Percentiles rank a stretch among this genome's conserved stretches.
Conservation (phyloP, 495 filamentous ascomycete genomes). For the Oidiodendron maius region DNA sequence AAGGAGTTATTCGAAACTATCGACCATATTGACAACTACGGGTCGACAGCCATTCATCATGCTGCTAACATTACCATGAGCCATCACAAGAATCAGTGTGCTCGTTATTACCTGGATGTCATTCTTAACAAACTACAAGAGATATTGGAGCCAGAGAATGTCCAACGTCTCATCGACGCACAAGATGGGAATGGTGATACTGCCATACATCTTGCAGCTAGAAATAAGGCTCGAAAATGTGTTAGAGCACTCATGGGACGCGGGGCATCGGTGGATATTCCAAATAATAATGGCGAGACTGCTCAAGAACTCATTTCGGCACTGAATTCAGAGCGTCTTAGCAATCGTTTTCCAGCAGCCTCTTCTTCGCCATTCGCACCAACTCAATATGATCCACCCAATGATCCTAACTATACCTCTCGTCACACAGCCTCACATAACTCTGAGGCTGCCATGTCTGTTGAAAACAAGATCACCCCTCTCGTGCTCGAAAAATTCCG, state of each 20-base stretch:
- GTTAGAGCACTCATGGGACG: constrained; percentile 65
- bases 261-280: constrained; percentile 69
- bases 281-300: constrained; percentile 71
- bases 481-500: constrained; percentile 51
- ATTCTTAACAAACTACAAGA: constrained; percentile 80
- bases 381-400: constrained; percentile 24
- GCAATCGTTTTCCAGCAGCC: constrained; percentile 40
- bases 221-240: constrained; percentile 68
- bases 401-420: constrained; percentile 18
- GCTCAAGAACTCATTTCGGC: constrained; percentile 67
- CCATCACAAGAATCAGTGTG: constrained; percentile 72
- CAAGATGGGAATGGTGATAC: constrained; percentile 85
- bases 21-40: constrained; percentile 64
- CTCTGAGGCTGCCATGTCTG: constrained; percentile 53
- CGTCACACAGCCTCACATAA: constrained; percentile 34
- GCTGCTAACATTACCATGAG: constrained; percentile 77
- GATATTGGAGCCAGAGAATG: constrained; percentile 55
- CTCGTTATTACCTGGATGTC: constrained; percentile 86
- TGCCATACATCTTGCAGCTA: constrained; percentile 79
- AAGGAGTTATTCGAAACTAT: constrained; percentile 74
- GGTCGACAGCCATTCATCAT: constrained; percentile 87
- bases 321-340: constrained; percentile 43
- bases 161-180: constrained; percentile 62
- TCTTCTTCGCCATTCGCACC: constrained; percentile 60
- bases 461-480: constrained; percentile 50